A percentile compares a stretch with the other conserved stretches of the same genome.
Evolutionary conservation across 257 asterid species (phyloP).

Genomic region (Salvia splendens): DNA sequence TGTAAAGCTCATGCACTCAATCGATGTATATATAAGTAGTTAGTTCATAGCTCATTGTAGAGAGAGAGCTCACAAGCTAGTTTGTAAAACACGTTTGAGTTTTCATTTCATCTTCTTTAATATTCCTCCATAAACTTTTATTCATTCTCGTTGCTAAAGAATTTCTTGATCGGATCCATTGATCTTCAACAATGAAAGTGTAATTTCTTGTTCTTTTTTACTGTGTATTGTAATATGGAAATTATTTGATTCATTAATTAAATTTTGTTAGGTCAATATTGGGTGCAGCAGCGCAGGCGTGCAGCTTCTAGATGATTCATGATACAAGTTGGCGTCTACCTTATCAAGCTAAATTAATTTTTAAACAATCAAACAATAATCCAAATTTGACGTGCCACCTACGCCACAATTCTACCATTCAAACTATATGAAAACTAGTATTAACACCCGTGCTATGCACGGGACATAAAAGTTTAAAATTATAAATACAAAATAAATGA

Average conservation of each 20-base stretch:
- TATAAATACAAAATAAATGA: too few species aligned
- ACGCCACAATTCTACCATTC: conserved; percentile 15
- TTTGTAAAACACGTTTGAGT: rapidly evolving
- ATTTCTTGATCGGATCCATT: too few species aligned
- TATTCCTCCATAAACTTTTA: too few species aligned
- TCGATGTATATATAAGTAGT: too few species aligned
- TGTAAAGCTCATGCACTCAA: too few species aligned
- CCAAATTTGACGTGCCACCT: not conserved
- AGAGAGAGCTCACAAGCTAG: too few species aligned
- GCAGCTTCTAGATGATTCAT: not conserved
- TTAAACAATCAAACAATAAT: not conserved
- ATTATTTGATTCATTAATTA: conserved; percentile 2
- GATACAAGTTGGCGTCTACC: not conserved
- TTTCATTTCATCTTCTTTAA: too few species aligned
- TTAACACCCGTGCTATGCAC: too few species aligned
- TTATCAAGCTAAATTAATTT: not conserved
- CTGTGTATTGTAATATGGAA: not conserved
- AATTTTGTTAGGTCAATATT: conserved; percentile 7
- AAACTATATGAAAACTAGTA: not conserved
- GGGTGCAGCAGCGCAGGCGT: conserved; percentile 1
- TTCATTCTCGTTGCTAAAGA: too few species aligned
- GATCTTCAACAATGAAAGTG: too few species aligned
- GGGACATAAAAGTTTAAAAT: too few species aligned
- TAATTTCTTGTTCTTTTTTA: not conserved
- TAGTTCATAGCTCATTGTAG: too few species aligned